A percentile compares a stretch with the other conserved stretches of the same genome.
phyloP scores from a whole-genome alignment of 306 rosid genomes.

The Prunus mume region DNA sequence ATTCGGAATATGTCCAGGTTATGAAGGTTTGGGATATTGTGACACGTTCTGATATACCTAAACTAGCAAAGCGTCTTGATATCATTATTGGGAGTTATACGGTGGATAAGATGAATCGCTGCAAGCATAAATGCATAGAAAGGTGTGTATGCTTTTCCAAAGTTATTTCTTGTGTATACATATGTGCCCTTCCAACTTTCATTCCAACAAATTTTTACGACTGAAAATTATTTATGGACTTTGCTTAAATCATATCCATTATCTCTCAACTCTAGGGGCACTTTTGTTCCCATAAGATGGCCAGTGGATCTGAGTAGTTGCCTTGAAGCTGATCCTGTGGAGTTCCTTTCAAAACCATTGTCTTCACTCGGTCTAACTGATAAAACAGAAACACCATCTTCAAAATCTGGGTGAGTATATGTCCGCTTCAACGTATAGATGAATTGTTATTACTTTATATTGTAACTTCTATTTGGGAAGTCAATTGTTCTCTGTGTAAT shows the following conservation, averaged over 20 bases:
- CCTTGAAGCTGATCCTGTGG: not conserved
- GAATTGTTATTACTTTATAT: not conserved
- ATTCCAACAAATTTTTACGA: too few species aligned
- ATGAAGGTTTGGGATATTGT: conserved; percentile 50
- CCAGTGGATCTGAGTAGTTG: not conserved
- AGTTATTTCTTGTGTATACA: not conserved
- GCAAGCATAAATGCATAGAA: conserved; percentile 26
- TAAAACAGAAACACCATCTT: conserved; percentile 2
- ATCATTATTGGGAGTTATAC: conserved; percentile 23
- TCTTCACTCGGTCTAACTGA: conserved; percentile 19
- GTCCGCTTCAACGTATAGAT: not conserved
- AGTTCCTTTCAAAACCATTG: conserved; percentile 15
- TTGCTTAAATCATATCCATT: not conserved
- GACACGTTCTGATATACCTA: conserved; percentile 28
- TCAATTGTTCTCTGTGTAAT: not conserved
- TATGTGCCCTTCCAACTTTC: too few species aligned
- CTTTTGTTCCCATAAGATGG: conserved; percentile 40
- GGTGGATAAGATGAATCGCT: conserved; percentile 32
- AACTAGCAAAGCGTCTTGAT: conserved; percentile 28
- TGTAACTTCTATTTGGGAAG: not conserved
- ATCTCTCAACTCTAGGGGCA: conserved; percentile 6
- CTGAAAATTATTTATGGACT: not conserved
- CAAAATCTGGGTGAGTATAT: conserved; percentile 18
- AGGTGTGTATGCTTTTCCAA: conserved; percentile 25
- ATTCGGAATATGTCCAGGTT: conserved; percentile 32